Percentiles rank a stretch among this genome's conserved stretches.
phyloP scores from a whole-genome alignment of 2,329 filamentous ascomycete genomes.

The Dactylellina leptospora region DNA sequence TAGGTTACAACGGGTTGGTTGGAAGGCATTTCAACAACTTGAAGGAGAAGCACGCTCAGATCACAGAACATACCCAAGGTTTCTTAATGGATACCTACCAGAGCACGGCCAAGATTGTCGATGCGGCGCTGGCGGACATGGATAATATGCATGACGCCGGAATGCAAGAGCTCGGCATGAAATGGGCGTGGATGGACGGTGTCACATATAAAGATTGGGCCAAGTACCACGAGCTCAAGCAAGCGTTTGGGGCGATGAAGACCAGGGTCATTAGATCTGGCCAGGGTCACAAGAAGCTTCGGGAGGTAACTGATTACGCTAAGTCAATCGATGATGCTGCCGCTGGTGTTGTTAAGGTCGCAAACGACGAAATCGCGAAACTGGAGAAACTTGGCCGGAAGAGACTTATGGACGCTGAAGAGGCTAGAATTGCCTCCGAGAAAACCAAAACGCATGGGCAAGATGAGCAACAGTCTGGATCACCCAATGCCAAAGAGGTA shows the following conservation, averaged over 20 bases:
- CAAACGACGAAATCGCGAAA: slow-evolving; percentile 79
- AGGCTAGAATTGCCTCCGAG: slow-evolving; percentile 59
- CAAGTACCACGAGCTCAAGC: slow-evolving; percentile 88
- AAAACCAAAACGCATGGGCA: slow-evolving; percentile 35
- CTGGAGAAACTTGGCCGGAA: slow-evolving; percentile 84
- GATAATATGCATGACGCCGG: slow-evolving; percentile 83
- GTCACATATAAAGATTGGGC: slow-evolving; percentile 98
- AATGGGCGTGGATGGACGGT: slow-evolving; percentile 94
- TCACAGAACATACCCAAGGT: slow-evolving; percentile 77
- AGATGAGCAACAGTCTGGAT: slow-evolving; percentile 55
- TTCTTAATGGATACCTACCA: slow-evolving; percentile 75
- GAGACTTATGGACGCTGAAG: slow-evolving; percentile 80
- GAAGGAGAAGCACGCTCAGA: slow-evolving; percentile 77
- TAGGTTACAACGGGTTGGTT: slow-evolving; percentile 62
- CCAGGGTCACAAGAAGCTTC: slow-evolving; percentile 75
- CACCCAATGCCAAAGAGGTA: slow-evolving; percentile 54
- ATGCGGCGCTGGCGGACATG: slow-evolving; percentile 82
- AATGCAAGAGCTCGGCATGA: slow-evolving; percentile 89
- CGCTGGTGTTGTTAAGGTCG: slow-evolving; percentile 79
- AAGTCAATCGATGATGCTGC: slow-evolving; percentile 71
- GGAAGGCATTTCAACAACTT: slow-evolving; percentile 75
- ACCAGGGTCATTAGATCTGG: slow-evolving; percentile 80
- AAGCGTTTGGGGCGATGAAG: slow-evolving; percentile 83
- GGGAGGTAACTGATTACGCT: slow-evolving; percentile 60
- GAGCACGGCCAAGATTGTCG: slow-evolving; percentile 76